Percentiles rank a stretch among this genome's conserved stretches.
phyloP scores from a whole-genome alignment of 176 grass and related monocot genomes.

The Melocanna baccifera region DNA sequence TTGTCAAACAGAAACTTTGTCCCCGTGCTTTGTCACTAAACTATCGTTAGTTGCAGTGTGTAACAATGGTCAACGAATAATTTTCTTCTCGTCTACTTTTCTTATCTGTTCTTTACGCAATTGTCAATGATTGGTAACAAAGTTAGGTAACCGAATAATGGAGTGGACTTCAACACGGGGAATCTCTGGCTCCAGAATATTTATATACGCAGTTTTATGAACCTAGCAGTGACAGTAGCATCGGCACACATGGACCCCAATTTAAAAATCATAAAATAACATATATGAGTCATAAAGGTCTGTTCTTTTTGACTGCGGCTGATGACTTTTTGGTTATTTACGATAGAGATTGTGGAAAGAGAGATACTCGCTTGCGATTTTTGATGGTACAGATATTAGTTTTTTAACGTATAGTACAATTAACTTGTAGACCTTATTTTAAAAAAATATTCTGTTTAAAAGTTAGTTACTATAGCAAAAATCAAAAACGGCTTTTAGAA shows the following conservation, averaged over 20 bases:
- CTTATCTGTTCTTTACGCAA: background rate
- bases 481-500: too few relatives aligned
- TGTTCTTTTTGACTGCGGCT: too few relatives aligned
- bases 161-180: conserved; percentile 17
- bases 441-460: too few relatives aligned
- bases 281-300: too few relatives aligned
- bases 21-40: background rate
- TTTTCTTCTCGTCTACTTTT: background rate
- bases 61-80: conserved; percentile 14
- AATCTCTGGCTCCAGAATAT: background rate
- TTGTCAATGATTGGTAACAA: conserved; percentile 16
- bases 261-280: background rate
- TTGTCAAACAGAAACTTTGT: too few relatives aligned
- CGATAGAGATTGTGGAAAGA: too few relatives aligned
- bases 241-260: background rate
- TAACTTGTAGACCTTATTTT: too few relatives aligned
- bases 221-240: background rate
- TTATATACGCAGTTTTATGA: background rate
- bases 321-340: too few relatives aligned
- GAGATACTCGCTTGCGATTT: too few relatives aligned
- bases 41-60: background rate
- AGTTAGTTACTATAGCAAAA: too few relatives aligned
- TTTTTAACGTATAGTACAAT: too few relatives aligned
- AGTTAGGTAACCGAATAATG: conserved; percentile 24
- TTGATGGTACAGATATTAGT: too few relatives aligned